Percentiles rank a stretch among this genome's conserved stretches.
These are phyloP conservation scores for Amanita jacksonii DNA, from an alignment of 768 basidiomycete species.

Conservation along the genomic window DNA sequence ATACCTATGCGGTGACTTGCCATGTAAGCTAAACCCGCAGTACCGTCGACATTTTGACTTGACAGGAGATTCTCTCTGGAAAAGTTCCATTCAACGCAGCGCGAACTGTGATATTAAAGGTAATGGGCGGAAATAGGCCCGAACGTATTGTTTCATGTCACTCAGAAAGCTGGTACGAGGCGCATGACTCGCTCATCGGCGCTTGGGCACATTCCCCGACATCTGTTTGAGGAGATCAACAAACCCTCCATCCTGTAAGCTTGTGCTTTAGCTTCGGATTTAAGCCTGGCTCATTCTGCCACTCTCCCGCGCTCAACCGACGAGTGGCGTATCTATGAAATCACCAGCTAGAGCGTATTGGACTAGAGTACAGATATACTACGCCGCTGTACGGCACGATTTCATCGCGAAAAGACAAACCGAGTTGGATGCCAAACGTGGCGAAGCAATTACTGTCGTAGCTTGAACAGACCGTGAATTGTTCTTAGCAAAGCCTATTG, in stretches of 20 bases:
- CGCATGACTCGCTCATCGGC: constrained; percentile 86
- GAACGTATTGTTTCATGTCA: no score
- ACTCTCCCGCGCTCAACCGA: background rate
- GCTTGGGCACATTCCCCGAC: constrained; percentile 82
- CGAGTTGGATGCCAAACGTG: constrained; percentile 90
- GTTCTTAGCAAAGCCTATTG: constrained; percentile 99
- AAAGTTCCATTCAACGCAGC: no score
- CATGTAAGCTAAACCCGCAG: no score
- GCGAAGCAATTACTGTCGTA: constrained; percentile 95
- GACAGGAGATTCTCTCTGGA: no score
- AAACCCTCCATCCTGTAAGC: constrained; percentile 59
- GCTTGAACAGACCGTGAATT: constrained; percentile 99
- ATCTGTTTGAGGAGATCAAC: constrained; percentile 84
- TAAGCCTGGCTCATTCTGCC: constrained; percentile 4
- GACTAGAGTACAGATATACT: constrained; percentile 60
- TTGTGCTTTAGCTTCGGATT: background rate
- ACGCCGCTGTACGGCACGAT: constrained; percentile 93
- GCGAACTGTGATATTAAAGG: no score
- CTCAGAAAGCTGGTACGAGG: constrained; percentile 78
- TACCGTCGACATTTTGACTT: no score
- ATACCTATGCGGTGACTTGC: no score
- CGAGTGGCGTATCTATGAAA: constrained; percentile 9
- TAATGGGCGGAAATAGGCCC: no score
- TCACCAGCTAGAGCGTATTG: constrained; percentile 15
- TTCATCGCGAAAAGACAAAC: constrained; percentile 93